phyloP scores from a whole-genome alignment of 2,329 filamentous ascomycete species.

The Ustulina deusta region DNA sequence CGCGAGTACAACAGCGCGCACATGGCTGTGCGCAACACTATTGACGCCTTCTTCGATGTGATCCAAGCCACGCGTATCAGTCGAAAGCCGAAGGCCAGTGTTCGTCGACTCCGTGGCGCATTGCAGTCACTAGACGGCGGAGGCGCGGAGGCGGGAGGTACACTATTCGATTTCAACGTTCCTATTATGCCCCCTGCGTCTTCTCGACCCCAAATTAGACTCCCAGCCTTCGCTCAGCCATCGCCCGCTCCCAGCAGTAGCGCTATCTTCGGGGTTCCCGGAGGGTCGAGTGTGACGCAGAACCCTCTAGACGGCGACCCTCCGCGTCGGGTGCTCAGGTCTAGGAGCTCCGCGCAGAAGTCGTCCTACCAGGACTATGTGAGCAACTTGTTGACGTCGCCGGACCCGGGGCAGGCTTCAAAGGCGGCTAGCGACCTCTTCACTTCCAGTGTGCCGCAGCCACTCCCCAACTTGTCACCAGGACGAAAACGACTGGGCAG shows the following conservation, averaged over 20 bases:
- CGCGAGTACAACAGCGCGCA: slow-evolving; percentile 42
- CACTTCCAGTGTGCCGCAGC: slow-evolving; percentile 1
- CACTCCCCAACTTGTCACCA: slow-evolving; percentile 8
- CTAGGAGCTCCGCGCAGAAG: not conserved
- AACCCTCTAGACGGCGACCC: not conserved
- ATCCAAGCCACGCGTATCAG: not conserved
- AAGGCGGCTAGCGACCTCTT: not conserved
- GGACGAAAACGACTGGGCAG: not conserved
- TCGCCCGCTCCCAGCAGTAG: not conserved
- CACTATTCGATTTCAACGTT: not conserved
- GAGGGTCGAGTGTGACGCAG: not conserved
- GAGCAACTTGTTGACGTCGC: slow-evolving; percentile 18
- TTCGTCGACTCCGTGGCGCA: not conserved
- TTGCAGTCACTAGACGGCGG: not conserved
- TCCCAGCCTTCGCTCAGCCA: not conserved
- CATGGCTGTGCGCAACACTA: slow-evolving; percentile 39
- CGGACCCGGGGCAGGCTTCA: not conserved
- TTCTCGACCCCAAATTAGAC: not conserved
- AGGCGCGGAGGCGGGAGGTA: not conserved
- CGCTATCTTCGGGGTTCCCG: slow-evolving; percentile 13
- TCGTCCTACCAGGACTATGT: slow-evolving; percentile 6
- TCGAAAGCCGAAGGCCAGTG: not conserved
- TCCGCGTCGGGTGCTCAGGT: slow-evolving; percentile 5
- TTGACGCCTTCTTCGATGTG: slow-evolving; percentile 40
- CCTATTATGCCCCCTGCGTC: not conserved